phyloP scores from a whole-genome alignment of 2,329 filamentous ascomycete species.

The Alternaria sp. region DNA sequence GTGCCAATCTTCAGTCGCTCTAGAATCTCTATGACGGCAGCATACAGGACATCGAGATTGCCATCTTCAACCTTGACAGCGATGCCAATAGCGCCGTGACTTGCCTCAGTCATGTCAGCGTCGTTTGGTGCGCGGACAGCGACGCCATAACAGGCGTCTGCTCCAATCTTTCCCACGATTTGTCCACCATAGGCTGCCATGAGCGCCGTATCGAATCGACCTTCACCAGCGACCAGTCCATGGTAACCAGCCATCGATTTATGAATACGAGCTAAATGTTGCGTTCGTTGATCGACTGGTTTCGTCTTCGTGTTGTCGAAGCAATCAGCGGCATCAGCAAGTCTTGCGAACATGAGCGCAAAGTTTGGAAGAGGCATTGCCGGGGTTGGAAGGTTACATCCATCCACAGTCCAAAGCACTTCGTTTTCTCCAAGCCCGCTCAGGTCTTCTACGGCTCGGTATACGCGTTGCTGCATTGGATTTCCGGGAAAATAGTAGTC shows the following conservation, averaged over 20 bases:
- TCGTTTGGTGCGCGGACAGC: conserved; percentile 47
- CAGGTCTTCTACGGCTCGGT: conserved; percentile 41
- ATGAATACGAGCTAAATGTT: neutral
- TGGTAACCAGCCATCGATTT: conserved; percentile 54
- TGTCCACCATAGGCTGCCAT: conserved; percentile 51
- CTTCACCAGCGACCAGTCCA: conserved; percentile 57
- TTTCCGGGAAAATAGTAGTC: neutral
- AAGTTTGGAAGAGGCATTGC: conserved; percentile 1
- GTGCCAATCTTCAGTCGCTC: conserved; percentile 54
- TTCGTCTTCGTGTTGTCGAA: neutral
- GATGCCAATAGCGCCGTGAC: conserved; percentile 48
- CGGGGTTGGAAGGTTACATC: neutral
- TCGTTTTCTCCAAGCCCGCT: neutral
- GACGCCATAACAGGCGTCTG: conserved; percentile 60
- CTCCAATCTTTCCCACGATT: conserved; percentile 59
- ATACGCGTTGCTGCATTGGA: conserved; percentile 49
- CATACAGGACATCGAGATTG: conserved; percentile 55
- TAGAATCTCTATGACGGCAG: conserved; percentile 56
- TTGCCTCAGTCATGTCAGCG: neutral
- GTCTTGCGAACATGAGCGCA: conserved; percentile 4
- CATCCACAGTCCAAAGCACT: conserved; percentile 5
- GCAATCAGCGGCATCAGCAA: neutral
- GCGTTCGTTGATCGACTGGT: neutral
- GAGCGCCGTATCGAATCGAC: conserved; percentile 58
- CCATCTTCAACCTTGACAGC: conserved; percentile 62